Evolutionary conservation across 257 asterid species (phyloP), one percentile per base, ranked within the genome.

Genomic region (Euphrasia confusa): DNA sequence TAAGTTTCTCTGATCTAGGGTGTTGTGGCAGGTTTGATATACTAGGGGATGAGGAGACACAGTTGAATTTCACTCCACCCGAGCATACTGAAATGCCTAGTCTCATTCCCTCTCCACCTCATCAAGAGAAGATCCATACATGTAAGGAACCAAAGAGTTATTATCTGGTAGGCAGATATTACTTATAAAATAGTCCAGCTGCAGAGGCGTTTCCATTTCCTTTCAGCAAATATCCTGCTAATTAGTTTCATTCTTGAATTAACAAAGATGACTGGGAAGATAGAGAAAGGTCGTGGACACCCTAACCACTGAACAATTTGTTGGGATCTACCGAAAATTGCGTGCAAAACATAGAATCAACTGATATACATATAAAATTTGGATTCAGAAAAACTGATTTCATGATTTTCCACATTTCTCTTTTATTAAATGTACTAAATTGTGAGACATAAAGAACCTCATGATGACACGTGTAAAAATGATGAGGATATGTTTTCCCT

Each of bases 101-200:
- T 68, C 62, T 78, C 63, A 68, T 79, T 68, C 83, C 89, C 61
- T 84, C 97, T 54, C 97, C 97, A 71, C 83, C 89, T 71, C 80
- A 53, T 63, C 81, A 54, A 65, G 86, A 79, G 74, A 80, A 77
- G 47, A 71, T 70, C 66, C 76, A 57, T 26, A 72, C 69, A 63
- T 58, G 93, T 87, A 79, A 84, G 81, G 61, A 68, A 57, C 28
- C 42, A 27, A 48, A 33, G 44, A 60, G 40, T 49, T 10, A 28
- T 30, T 67, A 48, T 57, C 50, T 32, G 24, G 40, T 65, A 61
- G 30, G 56, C 56, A 21, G 63, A 37, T 66, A 67, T 61, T 52
- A n/a, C n/a, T n/a, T n/a, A 61, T 55, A 37, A 62, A 62, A 63
- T 49, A 58, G 37, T 67, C 64, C 12, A 21, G n/a, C 6, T 44